Base-by-base conservation (phyloP, 176 grass and related monocot genomes). In the Aegilops tauschii region DNA sequence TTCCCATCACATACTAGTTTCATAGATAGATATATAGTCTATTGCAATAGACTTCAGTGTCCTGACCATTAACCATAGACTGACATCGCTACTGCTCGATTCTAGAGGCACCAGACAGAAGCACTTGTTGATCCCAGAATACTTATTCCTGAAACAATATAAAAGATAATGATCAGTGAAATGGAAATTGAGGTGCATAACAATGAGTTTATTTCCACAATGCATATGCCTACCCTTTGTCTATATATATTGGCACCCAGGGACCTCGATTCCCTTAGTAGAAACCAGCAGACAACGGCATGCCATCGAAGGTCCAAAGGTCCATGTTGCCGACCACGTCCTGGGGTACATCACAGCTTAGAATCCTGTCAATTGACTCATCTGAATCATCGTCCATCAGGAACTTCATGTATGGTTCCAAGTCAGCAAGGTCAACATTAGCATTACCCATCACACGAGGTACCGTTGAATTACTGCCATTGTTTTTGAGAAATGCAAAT, bases 271-370 rank as follows among this genome's bases (percentile, higher is more conserved):
- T 2, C 34, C 52, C 34, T 88, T 56, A 88, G 65, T 47, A 88
- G 72, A 92, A 82, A 69, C 59, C 42, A 23, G 44, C 68, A 36
- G 64, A 58, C 34, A 88, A 34, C 65, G 70, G 88, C 80, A 99
- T 83, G 85, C 91, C 90, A 79, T 86, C 90, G 34, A 99, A 99
- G 83, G 85, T 92, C 97, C 94, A 99, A 47, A 99, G 90, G 69
- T 87, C 83, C 85, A 93, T 81, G 79, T 78, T 87, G 78, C 61
- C 66, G 12, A 54, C 65, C 76, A 73, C 67, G 52, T 94, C 90
- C 61, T 92, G 78, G 66, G 75, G 79, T 32, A 32, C 84, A 50
- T 94, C 86, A 76, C n/a, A 82, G 83, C 68, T 86, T 25, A 89
- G 63, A 59, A 98, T 79, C 44, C 35, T 86, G 68, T 91, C 81